These are phyloP conservation scores for Penicillium sp. DNA, from an alignment of 2,329 filamentous ascomycete species.

Conservation along the genomic window DNA sequence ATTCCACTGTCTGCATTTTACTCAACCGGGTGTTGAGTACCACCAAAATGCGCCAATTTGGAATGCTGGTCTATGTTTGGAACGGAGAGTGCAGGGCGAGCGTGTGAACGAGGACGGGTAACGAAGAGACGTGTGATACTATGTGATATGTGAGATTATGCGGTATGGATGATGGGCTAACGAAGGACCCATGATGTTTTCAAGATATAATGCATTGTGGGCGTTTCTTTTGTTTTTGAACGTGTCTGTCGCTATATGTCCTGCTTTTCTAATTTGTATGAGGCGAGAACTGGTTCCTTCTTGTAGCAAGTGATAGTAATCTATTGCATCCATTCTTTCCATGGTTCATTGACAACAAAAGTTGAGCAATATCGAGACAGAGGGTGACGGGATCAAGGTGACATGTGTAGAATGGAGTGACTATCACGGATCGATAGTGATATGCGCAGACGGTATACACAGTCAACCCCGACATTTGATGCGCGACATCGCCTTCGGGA, in stretches of 20 bases:
- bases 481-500: no score
- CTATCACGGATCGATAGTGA: slow-evolving; percentile 4
- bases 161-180: neutral
- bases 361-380: neutral
- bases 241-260: neutral
- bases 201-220: neutral
- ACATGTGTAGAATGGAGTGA: neutral
- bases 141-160: no score
- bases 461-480: no score
- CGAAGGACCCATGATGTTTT: neutral
- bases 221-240: neutral
- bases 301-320: neutral
- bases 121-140: neutral
- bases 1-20: neutral
- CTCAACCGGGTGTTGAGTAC: slow-evolving; percentile 1
- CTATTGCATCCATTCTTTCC: neutral
- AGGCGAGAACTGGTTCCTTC: slow-evolving; percentile 2
- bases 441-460: no score
- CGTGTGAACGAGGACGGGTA: no score
- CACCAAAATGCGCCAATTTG: neutral
- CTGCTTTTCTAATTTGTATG: neutral
- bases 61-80: neutral
- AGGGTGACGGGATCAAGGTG: neutral
- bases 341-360: neutral
- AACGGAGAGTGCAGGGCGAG: neutral